Base-by-base conservation (phyloP, 2,329 filamentous ascomycete species). In the Geoglossum cookeanum region DNA sequence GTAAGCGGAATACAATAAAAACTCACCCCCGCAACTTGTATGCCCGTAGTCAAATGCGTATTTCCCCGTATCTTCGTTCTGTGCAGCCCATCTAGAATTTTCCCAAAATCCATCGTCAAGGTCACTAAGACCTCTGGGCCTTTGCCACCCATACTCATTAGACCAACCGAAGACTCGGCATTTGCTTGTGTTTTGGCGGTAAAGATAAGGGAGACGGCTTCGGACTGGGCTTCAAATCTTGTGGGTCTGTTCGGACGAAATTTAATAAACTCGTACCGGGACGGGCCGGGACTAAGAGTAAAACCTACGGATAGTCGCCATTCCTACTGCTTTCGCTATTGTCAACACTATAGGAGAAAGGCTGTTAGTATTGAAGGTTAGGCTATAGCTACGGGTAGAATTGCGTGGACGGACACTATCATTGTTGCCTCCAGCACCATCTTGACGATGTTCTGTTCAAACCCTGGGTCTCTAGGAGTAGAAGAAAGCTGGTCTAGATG, bases 371-470 rank as follows among this genome's bases (percentile, higher is more conserved):
- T 53, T 30, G 15, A 32, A 59, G 68, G 60, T 68, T 63, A 59
- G 56, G 27, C 33, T n/a, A 9, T 32, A 15, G 55, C 55, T 49
- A 51, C 57, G 56, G 60, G 58, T 57, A 55, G 54, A 51, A 32
- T 37, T 32, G 58, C 55, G 11, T 48, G 56, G 58, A 62, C 70
- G 29, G 68, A 76, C 78, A 97, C 84, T 72, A 98, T 87, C 90
- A 98, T 97, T 62, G 94, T 94, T 75, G 92, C 94, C 83, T 98
- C 92, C 73, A 98, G 84, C 74, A 84, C 87, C 92, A 98, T 98
- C 9, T 45, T 30, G 61, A 48, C 45, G 17, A 49, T 57, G 44
- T 35, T 57, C 5, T 22, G 51, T 27, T 39, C 2, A 54, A 30
- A 32, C 32, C 17, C 35, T 1, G 7, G 13, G 8, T 17, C 17